phyloP scores from a whole-genome alignment of 768 basidiomycete genomes.

The Termitomyces sp. region DNA sequence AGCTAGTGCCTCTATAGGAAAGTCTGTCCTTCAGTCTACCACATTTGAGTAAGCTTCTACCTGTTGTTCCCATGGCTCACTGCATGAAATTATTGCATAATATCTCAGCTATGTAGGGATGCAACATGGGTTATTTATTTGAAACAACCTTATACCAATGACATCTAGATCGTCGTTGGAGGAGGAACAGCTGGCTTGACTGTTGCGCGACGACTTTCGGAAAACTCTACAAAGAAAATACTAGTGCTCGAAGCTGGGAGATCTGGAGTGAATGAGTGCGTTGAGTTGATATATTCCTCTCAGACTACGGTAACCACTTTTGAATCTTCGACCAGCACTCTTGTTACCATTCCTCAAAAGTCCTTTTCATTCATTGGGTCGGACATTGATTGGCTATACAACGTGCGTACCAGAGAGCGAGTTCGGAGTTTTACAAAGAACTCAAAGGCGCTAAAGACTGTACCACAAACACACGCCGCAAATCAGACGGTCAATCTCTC shows the following conservation, averaged over 20 bases:
- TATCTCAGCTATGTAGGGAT: conserved; percentile 13
- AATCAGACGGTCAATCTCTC: conserved; percentile 23
- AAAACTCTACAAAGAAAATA: not conserved
- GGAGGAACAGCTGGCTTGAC: conserved; percentile 32
- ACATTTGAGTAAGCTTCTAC: conserved; percentile 17
- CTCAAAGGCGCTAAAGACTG: conserved; percentile 4
- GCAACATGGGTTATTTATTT: not conserved
- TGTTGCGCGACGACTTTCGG: conserved; percentile 17
- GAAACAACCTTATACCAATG: not conserved
- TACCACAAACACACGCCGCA: conserved; percentile 21
- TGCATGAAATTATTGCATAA: not conserved
- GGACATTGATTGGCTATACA: conserved; percentile 24
- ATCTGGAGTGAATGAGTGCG: not conserved
- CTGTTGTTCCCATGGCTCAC: not conserved
- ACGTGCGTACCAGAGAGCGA: conserved; percentile 10
- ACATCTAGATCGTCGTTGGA: conserved; percentile 23
- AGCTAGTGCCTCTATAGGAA: conserved; percentile 8
- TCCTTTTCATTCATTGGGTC: conserved; percentile 20
- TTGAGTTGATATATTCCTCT: too few species aligned
- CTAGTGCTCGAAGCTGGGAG: not conserved
- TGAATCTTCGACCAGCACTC: too few species aligned
- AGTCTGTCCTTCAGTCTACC: conserved; percentile 13
- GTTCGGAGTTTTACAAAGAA: not conserved
- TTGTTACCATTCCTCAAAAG: too few species aligned
- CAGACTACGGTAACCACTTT: too few species aligned